These are phyloP conservation scores for Pseudogymnoascus destructans DNA, from an alignment of 2,329 filamentous ascomycete genomes.

Conservation along the genomic window DNA sequence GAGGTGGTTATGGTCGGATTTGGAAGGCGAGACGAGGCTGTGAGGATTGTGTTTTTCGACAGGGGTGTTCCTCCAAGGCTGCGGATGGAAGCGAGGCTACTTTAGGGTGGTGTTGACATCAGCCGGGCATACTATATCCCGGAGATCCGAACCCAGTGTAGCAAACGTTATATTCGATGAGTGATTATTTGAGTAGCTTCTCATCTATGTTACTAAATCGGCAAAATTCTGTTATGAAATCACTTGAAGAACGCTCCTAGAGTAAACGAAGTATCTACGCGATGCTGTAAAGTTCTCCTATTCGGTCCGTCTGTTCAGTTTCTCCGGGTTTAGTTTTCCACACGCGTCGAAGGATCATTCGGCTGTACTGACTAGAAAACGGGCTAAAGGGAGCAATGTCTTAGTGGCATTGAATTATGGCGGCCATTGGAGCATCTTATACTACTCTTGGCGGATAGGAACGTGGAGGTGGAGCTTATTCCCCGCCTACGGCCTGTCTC, in stretches of 20 bases:
- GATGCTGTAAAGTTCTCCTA: background rate
- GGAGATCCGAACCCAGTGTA: background rate
- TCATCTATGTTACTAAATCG: background rate
- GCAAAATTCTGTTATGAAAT: background rate
- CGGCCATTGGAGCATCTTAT: background rate
- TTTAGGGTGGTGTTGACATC: background rate
- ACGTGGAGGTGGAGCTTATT: background rate
- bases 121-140: background rate
- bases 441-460: background rate
- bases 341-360: background rate
- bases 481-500: background rate
- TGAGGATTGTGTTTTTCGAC: background rate
- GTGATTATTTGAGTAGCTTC: background rate
- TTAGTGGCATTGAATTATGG: background rate
- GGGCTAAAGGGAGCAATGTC: background rate
- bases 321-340: background rate
- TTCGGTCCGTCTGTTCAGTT: background rate
- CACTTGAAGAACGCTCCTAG: background rate
- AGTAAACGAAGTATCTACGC: background rate
- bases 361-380: background rate
- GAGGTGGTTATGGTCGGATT: background rate
- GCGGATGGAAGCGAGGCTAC: background rate
- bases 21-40: conserved; percentile 4
- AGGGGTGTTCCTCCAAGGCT: background rate
- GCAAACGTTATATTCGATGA: background rate